Evolutionary conservation across 2,329 filamentous ascomycete species (phyloP), one percentile per base, ranked within the genome.

Genomic region (Rugonectria rugulosa): DNA sequence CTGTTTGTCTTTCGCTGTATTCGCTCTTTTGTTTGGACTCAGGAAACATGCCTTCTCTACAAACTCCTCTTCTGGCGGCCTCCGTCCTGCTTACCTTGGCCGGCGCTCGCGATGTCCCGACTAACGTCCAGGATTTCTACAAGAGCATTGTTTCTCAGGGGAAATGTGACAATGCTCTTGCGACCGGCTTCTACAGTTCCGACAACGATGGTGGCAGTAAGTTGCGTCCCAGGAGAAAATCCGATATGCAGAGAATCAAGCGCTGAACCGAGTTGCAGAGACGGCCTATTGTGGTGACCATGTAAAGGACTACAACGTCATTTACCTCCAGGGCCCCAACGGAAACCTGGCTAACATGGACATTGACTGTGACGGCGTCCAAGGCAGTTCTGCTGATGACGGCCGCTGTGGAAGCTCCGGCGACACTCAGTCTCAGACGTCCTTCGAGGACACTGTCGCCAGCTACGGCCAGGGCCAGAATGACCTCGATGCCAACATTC

Each of bases 351-450:
- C 73, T 46, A 79, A 85, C 68, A 83, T 86, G 79, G 83, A 85
- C 61, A 75, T 86, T 49, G 82, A 84, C 70, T 86, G 83, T 63
- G 83, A 86, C 60, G 83, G 83, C 19, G 65, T 73, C 7, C 75
- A 81, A 50, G 68, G 70, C 19, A 72, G 73, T 7, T 61, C 70
- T 23, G 73, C 72, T 29, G 72, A 76, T 51, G 77, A 75, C 24
- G 77, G 79, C 2, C 74, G 75, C 34, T 85, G 82, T 61, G 72
- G 66, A 27, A 73, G 70, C 15, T 79, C 77, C 10, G 67, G 60
- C 15, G 77, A 79, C 49, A 77, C 73, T 2, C 79, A 82, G 63
- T 70, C 69, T 29, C 62, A 76, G 53, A 85, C 83, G 1, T 73
- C 79, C 0, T 85, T 85, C 67, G 67, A 73, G 52, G 67, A 73